phyloP scores from a whole-genome alignment of 1,284 basidiomycete species.

The Tilletiopsis washingtonensis region DNA sequence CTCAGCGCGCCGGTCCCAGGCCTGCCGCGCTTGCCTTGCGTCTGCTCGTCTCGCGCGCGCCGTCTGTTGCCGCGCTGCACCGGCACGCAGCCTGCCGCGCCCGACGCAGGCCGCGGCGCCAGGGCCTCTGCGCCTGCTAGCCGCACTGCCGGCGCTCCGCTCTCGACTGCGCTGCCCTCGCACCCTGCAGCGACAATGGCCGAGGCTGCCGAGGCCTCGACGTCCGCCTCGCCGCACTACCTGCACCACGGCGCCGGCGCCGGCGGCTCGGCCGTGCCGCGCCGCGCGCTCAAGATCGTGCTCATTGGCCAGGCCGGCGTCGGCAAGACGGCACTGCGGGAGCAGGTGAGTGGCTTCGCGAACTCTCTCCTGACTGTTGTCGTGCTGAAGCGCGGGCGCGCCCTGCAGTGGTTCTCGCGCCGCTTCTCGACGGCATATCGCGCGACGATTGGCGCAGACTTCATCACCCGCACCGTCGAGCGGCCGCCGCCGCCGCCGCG shows the following conservation, averaged over 20 bases:
- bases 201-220: not conserved
- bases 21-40: no score
- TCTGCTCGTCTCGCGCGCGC: no score
- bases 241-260: not conserved
- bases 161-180: no score
- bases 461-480: slow-evolving; percentile 28
- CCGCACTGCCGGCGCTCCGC: no score
- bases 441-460: slow-evolving; percentile 40
- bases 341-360: not conserved
- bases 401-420: slow-evolving; percentile 19
- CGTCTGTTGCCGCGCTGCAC: no score
- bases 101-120: no score
- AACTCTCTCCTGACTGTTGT: not conserved
- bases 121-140: no score
- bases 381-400: not conserved
- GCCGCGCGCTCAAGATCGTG: slow-evolving; percentile 25
- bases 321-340: slow-evolving; percentile 34
- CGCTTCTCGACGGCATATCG: slow-evolving; percentile 23
- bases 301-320: slow-evolving; percentile 28
- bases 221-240: not conserved
- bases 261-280: not conserved
- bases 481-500: slow-evolving; percentile 4
- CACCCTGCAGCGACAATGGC: no score
- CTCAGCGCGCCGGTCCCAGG: no score
- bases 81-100: no score